These are phyloP conservation scores for Mayamaea pseudoterrestris DNA, from an alignment of 108 stramenopile species.

Conservation along the genomic window DNA sequence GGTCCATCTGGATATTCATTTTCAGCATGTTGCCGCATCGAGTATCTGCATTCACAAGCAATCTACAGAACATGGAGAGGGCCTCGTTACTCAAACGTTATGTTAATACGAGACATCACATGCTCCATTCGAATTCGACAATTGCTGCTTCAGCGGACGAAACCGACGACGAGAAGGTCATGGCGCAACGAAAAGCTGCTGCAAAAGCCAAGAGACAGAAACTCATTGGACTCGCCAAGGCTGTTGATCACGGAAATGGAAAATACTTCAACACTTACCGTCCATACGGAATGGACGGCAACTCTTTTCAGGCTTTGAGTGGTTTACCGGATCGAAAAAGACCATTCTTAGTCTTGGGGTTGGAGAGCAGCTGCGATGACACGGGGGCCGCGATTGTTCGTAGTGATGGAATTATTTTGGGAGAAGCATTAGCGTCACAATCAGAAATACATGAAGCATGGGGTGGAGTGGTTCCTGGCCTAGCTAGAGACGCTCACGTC, in stretches of 20 bases:
- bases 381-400: conserved; percentile 87
- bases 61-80: no score
- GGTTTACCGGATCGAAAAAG: conserved; percentile 45
- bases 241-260: conserved; percentile 82
- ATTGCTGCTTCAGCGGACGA: not conserved
- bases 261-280: conserved; percentile 44
- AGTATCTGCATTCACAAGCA: no score
- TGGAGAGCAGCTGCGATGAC: conserved; percentile 96
- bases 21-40: no score
- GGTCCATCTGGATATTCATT: no score
- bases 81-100: no score
- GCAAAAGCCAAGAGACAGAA: conserved; percentile 45
- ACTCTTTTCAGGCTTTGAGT: conserved; percentile 39
- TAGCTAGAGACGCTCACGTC: conserved; percentile 83
- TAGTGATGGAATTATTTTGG: conserved; percentile 86
- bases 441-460: conserved; percentile 86
- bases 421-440: conserved; percentile 88
- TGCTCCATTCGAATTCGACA: no score
- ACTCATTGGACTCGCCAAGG: conserved; percentile 73
- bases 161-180: not conserved
- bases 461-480: conserved; percentile 90
- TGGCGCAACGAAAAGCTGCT: conserved; percentile 14
- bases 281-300: conserved; percentile 45
- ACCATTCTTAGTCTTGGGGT: conserved; percentile 83
- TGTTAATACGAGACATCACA: no score